These are phyloP conservation scores for Macadamia integrifolia DNA, from an alignment of 164 flowering plant species.

Conservation along the genomic window DNA sequence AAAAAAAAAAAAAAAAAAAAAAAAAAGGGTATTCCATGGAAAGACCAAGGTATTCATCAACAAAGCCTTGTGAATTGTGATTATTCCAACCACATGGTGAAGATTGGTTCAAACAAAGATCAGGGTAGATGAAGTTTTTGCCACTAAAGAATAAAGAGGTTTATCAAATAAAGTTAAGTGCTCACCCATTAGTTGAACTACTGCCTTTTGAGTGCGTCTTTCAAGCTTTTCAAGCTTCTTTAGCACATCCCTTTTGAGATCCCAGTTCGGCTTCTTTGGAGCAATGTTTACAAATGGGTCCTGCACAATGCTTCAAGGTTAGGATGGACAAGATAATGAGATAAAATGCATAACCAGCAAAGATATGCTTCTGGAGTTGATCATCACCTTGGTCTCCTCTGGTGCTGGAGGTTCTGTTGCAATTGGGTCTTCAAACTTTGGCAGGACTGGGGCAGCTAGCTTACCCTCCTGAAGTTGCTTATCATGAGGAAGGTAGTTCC, in stretches of 20 bases:
- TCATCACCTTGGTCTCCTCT: conserved; percentile 61
- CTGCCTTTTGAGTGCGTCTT: conserved; percentile 82
- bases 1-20: too few relatives aligned
- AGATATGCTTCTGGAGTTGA: not conserved
- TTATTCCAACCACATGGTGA: too few relatives aligned
- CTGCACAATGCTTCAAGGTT: conserved; percentile 29
- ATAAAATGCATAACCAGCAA: not conserved
- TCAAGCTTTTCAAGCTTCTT: conserved; percentile 93
- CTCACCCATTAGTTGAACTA: conserved; percentile 67
- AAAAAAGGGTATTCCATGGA: too few relatives aligned
- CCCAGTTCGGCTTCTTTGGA: conserved; percentile 99
- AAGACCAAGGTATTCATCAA: too few relatives aligned
- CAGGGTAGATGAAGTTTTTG: too few relatives aligned
- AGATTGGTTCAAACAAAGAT: too few relatives aligned
- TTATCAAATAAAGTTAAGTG: not conserved
- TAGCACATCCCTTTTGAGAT: conserved; percentile 84
- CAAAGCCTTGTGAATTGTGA: too few relatives aligned
- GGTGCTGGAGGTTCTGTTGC: conserved; percentile 39
- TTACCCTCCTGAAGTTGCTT: conserved; percentile 90
- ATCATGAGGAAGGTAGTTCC: conserved; percentile 97
- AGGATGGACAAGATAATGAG: not conserved
- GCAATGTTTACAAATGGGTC: conserved; percentile 95
- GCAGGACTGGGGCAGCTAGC: conserved; percentile 73
- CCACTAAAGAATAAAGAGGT: too few relatives aligned
- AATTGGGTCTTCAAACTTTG: conserved; percentile 89